Evolutionary conservation across 2,329 filamentous ascomycete species (phyloP).

Genomic region (Hirsutella rhossiliensis): DNA sequence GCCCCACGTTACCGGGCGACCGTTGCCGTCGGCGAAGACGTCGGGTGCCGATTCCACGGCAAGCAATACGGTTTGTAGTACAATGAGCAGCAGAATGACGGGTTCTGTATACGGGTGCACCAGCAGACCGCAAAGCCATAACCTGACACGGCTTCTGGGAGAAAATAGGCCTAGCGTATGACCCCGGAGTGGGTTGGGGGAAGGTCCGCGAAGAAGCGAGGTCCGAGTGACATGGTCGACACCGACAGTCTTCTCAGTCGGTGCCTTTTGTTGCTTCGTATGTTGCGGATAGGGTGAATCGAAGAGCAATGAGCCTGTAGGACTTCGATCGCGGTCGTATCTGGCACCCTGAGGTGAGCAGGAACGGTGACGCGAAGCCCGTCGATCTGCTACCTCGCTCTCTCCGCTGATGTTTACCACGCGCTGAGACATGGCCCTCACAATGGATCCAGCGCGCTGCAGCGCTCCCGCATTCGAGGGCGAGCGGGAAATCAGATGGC

Average conservation of each 20-base stretch:
- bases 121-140: conserved; percentile 67
- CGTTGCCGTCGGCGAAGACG: conserved; percentile 52
- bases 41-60: conserved; percentile 68
- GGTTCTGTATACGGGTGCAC: conserved; percentile 83
- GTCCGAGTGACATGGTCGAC: conserved; percentile 8
- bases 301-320: conserved; percentile 21
- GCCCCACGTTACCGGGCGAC: conserved; percentile 54
- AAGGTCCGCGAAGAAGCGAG: conserved; percentile 7
- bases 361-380: conserved; percentile 48
- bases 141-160: conserved; percentile 62
- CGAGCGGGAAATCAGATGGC: conserved; percentile 45
- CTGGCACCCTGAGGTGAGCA: conserved; percentile 37
- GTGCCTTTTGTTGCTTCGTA: conserved; percentile 21
- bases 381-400: conserved; percentile 67
- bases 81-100: conserved; percentile 72
- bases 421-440: conserved; percentile 85
- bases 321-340: conserved; percentile 13
- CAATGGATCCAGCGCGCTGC: conserved; percentile 59
- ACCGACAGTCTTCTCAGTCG: conserved; percentile 31
- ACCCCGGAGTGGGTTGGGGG: conserved; percentile 68
- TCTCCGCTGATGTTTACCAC: conserved; percentile 97
- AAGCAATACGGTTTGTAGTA: conserved; percentile 79
- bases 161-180: conserved; percentile 78
- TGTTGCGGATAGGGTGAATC: conserved; percentile 43
- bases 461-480: conserved; percentile 53